Evolutionary conservation across 2,329 filamentous ascomycete species (phyloP), one percentile per base, ranked within the genome.

Genomic region (Colletotrichum lindemuthianum): DNA sequence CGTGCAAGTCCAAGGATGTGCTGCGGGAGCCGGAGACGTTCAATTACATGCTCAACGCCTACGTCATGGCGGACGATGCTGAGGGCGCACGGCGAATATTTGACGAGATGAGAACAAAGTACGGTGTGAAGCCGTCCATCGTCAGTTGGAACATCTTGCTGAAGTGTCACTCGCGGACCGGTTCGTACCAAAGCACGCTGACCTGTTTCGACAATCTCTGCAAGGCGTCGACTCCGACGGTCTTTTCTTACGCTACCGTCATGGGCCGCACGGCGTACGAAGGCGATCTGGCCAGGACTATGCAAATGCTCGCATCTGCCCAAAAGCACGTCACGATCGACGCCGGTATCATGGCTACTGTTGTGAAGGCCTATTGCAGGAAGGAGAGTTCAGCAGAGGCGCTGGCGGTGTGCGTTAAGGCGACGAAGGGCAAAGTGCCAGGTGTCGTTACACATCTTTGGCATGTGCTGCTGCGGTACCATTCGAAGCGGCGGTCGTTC

Each of bases 61-160:
- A 95, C 76, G 89, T 92, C 1, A 85, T 87, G 60, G 81, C 86
- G 53, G 91, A 88, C 2, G 87, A 97, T 68, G 74, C 90, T 1
- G 72, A 79, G 4, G 81, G 86, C 54, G 87, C 90, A 0, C 78
- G 85, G 53, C 74, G 79, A 16, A 84, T 89, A 40, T 90, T 97
- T 66, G 72, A 86, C 50, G 80, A 83, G n/a, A 86, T 96, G 60
- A 72, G 74, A 32, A 70, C 77, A 7, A 80, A 86, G 53, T 89
- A 88, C 70, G 76, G 79, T 1, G 70, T 90, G 13, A 69, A 79
- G 45, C 90, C 89, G 7, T 86, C 88, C 67, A 74, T 84, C 1
- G 74, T 81, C 40, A 87, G 85, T 67, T 97, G 91, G 90, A 97
- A 97, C 72, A 88, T 89, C 24, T 76, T 97, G 34, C 81, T 98